Percentiles rank a stretch among this genome's conserved stretches.
Conservation (phyloP, 768 basidiomycete genomes). For the Calocybe gangraenosa region DNA sequence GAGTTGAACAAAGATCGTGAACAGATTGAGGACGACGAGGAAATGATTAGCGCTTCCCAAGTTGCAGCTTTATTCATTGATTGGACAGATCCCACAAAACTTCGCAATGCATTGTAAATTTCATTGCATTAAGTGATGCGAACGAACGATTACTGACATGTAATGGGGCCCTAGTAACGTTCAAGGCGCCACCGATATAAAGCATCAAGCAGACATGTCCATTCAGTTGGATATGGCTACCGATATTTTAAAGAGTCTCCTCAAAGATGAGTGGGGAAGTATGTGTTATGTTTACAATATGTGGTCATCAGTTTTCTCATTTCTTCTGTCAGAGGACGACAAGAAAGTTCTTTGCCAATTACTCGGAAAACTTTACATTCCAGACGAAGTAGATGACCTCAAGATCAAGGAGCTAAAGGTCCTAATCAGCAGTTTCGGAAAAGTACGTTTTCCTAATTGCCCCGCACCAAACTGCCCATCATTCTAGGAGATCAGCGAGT, state of each 20-base stretch:
- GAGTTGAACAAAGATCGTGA: conserved; percentile 44
- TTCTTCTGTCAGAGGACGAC: conserved; percentile 48
- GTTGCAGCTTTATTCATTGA: conserved; percentile 63
- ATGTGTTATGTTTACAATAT: conserved; percentile 20
- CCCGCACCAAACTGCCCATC: background rate
- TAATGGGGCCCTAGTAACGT: conserved; percentile 15
- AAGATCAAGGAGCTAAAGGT: conserved; percentile 61
- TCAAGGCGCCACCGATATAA: conserved; percentile 22
- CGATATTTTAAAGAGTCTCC: conserved; percentile 40
- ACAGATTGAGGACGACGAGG: conserved; percentile 52
- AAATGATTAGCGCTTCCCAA: conserved; percentile 53
- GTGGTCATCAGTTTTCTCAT: conserved; percentile 14
- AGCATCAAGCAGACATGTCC: conserved; percentile 20
- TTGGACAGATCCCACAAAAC: conserved; percentile 71
- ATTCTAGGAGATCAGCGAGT: conserved; percentile 55
- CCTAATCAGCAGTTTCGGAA: conserved; percentile 30
- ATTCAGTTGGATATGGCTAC: conserved; percentile 48
- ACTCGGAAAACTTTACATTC: conserved; percentile 63
- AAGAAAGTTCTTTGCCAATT: conserved; percentile 62
- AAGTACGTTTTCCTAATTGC: conserved; percentile 31
- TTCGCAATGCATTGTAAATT: conserved; percentile 30
- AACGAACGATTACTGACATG: background rate
- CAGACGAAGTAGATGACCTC: conserved; percentile 66
- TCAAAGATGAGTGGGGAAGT: conserved; percentile 51
- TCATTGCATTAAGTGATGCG: background rate